Percentiles rank a stretch among this genome's conserved stretches.
Evolutionary conservation across 2,329 filamentous ascomycete genomes (phyloP).

Genomic region (Alternaria gansuensis): DNA sequence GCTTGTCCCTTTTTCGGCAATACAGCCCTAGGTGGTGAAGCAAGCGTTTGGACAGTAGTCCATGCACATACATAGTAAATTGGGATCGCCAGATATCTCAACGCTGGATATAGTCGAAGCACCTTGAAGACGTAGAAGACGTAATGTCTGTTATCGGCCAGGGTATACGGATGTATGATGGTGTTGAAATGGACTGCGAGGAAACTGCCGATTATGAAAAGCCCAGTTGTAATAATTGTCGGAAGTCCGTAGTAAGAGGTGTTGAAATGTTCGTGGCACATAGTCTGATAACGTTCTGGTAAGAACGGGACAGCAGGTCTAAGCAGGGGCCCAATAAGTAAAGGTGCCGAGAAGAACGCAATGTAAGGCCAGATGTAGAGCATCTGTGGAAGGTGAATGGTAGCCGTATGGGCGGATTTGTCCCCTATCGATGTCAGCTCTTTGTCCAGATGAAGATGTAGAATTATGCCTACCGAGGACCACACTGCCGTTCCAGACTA

Average conservation of each 20-base stretch:
- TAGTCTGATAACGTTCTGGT: slow-evolving; percentile 25
- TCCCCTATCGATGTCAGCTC: slow-evolving; percentile 68
- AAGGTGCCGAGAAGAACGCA: slow-evolving; percentile 85
- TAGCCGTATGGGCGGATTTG: slow-evolving; percentile 92
- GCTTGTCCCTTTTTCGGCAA: slow-evolving; percentile 7
- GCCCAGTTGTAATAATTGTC: slow-evolving; percentile 40
- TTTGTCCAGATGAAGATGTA: neutral
- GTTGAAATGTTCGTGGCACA: slow-evolving; percentile 18
- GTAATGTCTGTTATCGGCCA: slow-evolving; percentile 96
- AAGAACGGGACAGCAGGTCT: slow-evolving; percentile 44
- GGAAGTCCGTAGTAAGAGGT: slow-evolving; percentile 18
- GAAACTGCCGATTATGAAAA: slow-evolving; percentile 54
- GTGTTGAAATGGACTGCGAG: slow-evolving; percentile 80
- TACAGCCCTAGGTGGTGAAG: slow-evolving; percentile 43
- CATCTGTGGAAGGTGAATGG: slow-evolving; percentile 88
- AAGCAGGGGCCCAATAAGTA: slow-evolving; percentile 68
- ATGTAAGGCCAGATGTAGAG: slow-evolving; percentile 95
- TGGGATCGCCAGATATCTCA: slow-evolving; percentile 73
- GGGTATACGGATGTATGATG: slow-evolving; percentile 91
- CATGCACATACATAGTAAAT: slow-evolving; percentile 77
- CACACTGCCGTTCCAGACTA: slow-evolving; percentile 87
- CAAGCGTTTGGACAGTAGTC: slow-evolving; percentile 71
- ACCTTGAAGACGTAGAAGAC: slow-evolving; percentile 95
- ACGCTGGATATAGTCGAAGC: slow-evolving; percentile 69
- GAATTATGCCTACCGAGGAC: slow-evolving; percentile 72